A percentile compares a stretch with the other conserved stretches of the same genome.
phyloP scores from a whole-genome alignment of 192 early-diverging fungal genomes.

The Backusella luteola region DNA sequence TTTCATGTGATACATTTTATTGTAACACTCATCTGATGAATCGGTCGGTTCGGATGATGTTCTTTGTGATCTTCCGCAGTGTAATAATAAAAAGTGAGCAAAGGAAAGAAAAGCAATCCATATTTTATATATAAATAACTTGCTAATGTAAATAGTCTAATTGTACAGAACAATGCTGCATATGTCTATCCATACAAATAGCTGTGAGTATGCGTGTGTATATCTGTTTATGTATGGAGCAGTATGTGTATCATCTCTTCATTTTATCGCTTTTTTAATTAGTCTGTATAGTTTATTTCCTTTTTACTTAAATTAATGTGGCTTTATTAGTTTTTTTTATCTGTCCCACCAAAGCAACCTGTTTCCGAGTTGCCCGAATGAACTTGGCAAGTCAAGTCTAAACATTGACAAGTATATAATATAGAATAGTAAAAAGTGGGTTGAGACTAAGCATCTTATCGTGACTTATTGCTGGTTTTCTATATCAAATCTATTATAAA shows the following conservation, averaged over 20 bases:
- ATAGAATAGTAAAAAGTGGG: neutral
- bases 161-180: neutral
- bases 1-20: conserved; percentile 5
- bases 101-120: neutral
- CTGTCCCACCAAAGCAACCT: neutral
- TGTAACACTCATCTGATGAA: conserved; percentile 11
- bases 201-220: neutral
- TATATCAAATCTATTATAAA: neutral
- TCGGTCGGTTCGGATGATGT: conserved; percentile 17
- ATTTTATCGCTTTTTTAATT: conserved; percentile 2
- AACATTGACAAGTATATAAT: conserved; percentile 4
- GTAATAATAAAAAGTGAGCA: neutral
- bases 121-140: neutral
- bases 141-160: neutral
- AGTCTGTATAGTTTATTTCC: neutral
- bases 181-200: neutral
- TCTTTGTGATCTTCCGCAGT: conserved; percentile 2
- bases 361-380: conserved; percentile 5
- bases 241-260: neutral
- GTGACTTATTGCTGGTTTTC: neutral
- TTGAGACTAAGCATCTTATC: neutral
- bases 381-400: neutral
- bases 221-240: neutral
- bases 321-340: conserved; percentile 2
- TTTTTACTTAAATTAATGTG: conserved; percentile 11